Conservation (phyloP, 148 eudicot species). For the Nyssa sinensis region DNA sequence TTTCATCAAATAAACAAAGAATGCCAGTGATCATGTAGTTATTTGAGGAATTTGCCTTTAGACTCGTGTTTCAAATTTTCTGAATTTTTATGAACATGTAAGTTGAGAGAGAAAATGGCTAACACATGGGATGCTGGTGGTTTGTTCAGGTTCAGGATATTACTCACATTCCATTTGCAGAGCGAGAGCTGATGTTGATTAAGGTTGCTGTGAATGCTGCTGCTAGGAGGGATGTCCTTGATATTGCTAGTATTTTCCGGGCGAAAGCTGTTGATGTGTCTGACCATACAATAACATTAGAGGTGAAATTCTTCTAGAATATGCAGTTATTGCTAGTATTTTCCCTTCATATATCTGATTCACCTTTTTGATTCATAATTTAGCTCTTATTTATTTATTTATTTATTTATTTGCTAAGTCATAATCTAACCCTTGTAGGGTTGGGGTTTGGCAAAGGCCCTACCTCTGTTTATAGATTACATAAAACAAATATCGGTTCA, state of each 20-base stretch:
- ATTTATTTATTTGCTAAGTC: not conserved
- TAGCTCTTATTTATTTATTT: too few relatives aligned
- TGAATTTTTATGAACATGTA: not conserved
- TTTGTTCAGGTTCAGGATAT: constrained; percentile 67
- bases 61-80: not conserved
- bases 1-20: not conserved
- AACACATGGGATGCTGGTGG: constrained; percentile 11
- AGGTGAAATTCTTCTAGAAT: constrained; percentile 39
- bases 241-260: constrained; percentile 85
- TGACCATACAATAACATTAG: constrained; percentile 86
- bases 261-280: constrained; percentile 98
- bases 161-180: constrained; percentile 86
- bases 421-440: not conserved
- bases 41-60: not conserved
- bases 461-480: not conserved
- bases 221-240: constrained; percentile 91
- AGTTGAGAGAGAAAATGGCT: not conserved
- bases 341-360: not conserved
- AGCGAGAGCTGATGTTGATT: constrained; percentile 91
- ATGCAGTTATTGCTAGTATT: too few relatives aligned
- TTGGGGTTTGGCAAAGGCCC: not conserved
- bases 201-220: constrained; percentile 80
- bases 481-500: too few relatives aligned
- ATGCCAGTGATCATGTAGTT: not conserved
- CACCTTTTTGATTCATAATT: too few relatives aligned